Base-by-base conservation (phyloP, 2,329 filamentous ascomycete genomes). In the Dothiorella sarmentorum region DNA sequence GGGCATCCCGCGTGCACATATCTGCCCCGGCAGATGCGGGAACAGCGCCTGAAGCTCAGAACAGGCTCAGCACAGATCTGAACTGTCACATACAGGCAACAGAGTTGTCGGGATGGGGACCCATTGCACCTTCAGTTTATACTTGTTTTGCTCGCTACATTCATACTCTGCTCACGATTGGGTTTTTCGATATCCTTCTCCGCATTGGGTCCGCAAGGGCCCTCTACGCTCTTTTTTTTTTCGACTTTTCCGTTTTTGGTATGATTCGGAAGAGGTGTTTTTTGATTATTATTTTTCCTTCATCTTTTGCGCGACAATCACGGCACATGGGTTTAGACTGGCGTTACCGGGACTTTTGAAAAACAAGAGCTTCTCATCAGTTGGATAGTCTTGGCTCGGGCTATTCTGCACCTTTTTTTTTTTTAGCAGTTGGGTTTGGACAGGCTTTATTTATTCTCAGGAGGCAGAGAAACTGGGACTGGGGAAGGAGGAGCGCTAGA, bases 281-380 rank as follows among this genome's bases (percentile, higher is more conserved):
- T n/a, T n/a, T n/a, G n/a, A n/a, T n/a, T n/a, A n/a, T n/a, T n/a
- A n/a, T n/a, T n/a, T n/a, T n/a, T n/a, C n/a, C n/a, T n/a, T 38
- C 17, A 15, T 35, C 40, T 53, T n/a, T 40, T 53, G 37, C 52
- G 52, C 52, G 40, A 31, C 37, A 38, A n/a, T 58, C 56, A 58
- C 56, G 56, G 44, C 44, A 51, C 33, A 49, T n/a, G 43, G 52
- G 35, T 27, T 26, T 58, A 58, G 56, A 58, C 56, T 40, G 56
- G 56, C 37, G 56, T 58, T 58, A 31, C 44, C 35, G 44, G 56
- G 44, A 35, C 24, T 58, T 47, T 49, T 49, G 43, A 51, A 58
- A 58, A 58, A 58, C 43, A 49, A 51, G 44, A 42, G 33, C 44
- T 58, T 58, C 26, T 51, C 31, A 47, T 47, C 31, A 11, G 42